Conservation (phyloP, 1,284 basidiomycete genomes). For the Boletus austroedulis region DNA sequence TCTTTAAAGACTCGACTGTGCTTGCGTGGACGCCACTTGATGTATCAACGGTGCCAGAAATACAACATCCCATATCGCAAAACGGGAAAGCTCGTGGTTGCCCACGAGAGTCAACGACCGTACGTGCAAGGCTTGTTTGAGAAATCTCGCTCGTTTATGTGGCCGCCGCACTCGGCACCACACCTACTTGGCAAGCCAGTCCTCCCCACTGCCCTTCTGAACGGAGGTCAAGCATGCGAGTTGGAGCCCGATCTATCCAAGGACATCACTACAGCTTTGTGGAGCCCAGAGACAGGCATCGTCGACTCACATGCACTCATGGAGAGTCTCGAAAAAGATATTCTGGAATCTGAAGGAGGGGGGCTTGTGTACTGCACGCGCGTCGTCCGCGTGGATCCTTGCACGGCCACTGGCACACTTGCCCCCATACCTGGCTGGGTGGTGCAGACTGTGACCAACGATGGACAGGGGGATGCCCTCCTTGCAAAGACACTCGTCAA, state of each 20-base stretch:
- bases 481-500: slow-evolving; percentile 86
- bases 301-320: slow-evolving; percentile 84
- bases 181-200: slow-evolving; percentile 34
- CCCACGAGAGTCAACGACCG: slow-evolving; percentile 56
- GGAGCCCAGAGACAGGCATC: slow-evolving; percentile 88
- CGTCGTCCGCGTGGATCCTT: slow-evolving; percentile 85
- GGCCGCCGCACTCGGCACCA: slow-evolving; percentile 44
- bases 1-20: slow-evolving; percentile 89
- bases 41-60: slow-evolving; percentile 77
- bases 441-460: slow-evolving; percentile 60
- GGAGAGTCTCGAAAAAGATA: slow-evolving; percentile 76
- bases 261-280: slow-evolving; percentile 71
- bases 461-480: slow-evolving; percentile 60
- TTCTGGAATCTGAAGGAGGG: slow-evolving; percentile 67
- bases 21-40: slow-evolving; percentile 79
- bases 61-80: slow-evolving; percentile 69
- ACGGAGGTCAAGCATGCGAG: slow-evolving; percentile 66
- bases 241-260: slow-evolving; percentile 81
- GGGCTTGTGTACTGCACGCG: slow-evolving; percentile 80
- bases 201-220: slow-evolving; percentile 69
- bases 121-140: slow-evolving; percentile 71
- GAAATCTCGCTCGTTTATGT: slow-evolving; percentile 56
- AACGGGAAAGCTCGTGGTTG: slow-evolving; percentile 88
- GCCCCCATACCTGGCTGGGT: slow-evolving; percentile 58
- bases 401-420: slow-evolving; percentile 24